Conservation (phyloP, 2,329 filamentous ascomycete species). For the Fusarium sp. region DNA sequence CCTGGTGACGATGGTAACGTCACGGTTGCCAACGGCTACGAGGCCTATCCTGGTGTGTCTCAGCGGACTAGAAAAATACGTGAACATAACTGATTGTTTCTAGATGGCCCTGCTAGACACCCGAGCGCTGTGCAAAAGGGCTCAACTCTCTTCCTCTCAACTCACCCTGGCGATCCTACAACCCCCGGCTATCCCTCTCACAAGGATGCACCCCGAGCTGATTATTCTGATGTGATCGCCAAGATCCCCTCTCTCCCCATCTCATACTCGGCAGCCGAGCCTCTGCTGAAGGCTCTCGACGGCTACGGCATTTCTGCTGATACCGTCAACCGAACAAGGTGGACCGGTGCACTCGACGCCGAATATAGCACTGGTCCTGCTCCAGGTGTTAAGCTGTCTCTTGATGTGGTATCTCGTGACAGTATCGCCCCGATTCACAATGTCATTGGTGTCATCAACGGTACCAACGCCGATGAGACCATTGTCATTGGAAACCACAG, state of each 20-base stretch:
- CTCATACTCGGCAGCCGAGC: slow-evolving; percentile 80
- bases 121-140: slow-evolving; percentile 84
- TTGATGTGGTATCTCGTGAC: slow-evolving; percentile 77
- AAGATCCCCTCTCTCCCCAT: slow-evolving; percentile 85
- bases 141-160: slow-evolving; percentile 78
- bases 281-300: slow-evolving; percentile 82
- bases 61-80: slow-evolving; percentile 40
- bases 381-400: slow-evolving; percentile 70
- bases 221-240: slow-evolving; percentile 72
- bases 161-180: slow-evolving; percentile 74
- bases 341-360: slow-evolving; percentile 65
- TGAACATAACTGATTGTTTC: not conserved
- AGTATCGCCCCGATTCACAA: slow-evolving; percentile 79
- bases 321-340: slow-evolving; percentile 70
- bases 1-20: slow-evolving; percentile 85
- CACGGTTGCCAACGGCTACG: slow-evolving; percentile 79
- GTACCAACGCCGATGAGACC: slow-evolving; percentile 79
- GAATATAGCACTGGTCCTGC: slow-evolving; percentile 59
- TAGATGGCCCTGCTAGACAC: slow-evolving; percentile 77
- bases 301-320: slow-evolving; percentile 77
- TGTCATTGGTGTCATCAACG: slow-evolving; percentile 84
- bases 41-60: slow-evolving; percentile 70
- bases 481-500: slow-evolving; percentile 82
- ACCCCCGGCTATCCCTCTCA: slow-evolving; percentile 86
- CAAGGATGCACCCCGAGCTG: slow-evolving; percentile 74